A percentile compares a stretch with the other conserved stretches of the same genome.
These are phyloP conservation scores for Aspergillus pseudonomiae DNA, from an alignment of 2,329 filamentous ascomycete genomes.

Conservation along the genomic window DNA sequence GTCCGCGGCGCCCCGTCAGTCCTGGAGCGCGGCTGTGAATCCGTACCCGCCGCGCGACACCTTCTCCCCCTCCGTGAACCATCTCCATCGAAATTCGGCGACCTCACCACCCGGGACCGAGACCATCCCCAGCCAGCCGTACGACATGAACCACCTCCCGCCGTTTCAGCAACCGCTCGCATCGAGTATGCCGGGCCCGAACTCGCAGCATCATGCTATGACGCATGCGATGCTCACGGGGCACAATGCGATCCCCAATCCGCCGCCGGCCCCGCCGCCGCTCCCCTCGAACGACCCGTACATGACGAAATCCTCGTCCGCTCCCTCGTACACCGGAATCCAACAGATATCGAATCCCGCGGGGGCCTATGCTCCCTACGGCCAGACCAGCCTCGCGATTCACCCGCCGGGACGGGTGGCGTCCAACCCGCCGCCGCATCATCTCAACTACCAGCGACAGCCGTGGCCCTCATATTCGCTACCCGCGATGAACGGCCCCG, in stretches of 20 bases:
- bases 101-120: slow-evolving; percentile 65
- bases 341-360: slow-evolving; percentile 54
- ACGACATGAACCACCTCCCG: slow-evolving; percentile 65
- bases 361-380: slow-evolving; percentile 45
- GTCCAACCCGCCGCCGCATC: slow-evolving; percentile 26
- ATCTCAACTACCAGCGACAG: slow-evolving; percentile 43
- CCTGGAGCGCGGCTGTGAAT: slow-evolving; percentile 46
- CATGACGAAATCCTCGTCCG: slow-evolving; percentile 55
- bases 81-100: slow-evolving; percentile 55
- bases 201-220: slow-evolving; percentile 49
- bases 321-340: slow-evolving; percentile 44
- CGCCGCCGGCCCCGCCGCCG: slow-evolving; percentile 53
- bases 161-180: slow-evolving; percentile 64
- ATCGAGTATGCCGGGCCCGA: slow-evolving; percentile 38
- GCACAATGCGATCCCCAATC: slow-evolving; percentile 42
- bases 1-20: slow-evolving; percentile 48
- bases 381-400: slow-evolving; percentile 45
- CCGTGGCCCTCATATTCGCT: slow-evolving; percentile 59
- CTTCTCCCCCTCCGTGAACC: slow-evolving; percentile 61
- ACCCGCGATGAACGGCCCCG: slow-evolving; percentile 65
- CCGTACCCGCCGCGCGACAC: slow-evolving; percentile 52
- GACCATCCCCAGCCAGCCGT: slow-evolving; percentile 65
- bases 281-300: slow-evolving; percentile 62
- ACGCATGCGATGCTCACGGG: slow-evolving; percentile 50
- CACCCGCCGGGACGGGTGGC: slow-evolving; percentile 53